phyloP scores from a whole-genome alignment of 352 stramenopile species.

The Poterioochromonas sp. region DNA sequence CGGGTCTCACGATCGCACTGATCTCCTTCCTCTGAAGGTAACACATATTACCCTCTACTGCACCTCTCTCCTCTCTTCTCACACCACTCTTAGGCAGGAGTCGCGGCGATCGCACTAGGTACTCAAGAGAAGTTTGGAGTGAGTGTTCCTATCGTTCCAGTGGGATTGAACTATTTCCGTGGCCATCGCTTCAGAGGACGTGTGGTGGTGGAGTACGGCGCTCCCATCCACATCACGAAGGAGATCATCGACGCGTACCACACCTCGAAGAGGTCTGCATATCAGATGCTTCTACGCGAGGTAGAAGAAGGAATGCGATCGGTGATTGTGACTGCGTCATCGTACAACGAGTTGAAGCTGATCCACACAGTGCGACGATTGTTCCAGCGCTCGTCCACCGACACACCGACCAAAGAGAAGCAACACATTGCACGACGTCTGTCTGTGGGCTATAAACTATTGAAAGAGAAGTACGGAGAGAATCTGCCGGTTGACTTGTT shows the following conservation, averaged over 20 bases:
- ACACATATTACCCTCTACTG: no score
- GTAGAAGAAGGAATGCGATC: slow-evolving; percentile 53
- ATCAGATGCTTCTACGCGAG: slow-evolving; percentile 55
- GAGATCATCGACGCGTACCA: slow-evolving; percentile 71
- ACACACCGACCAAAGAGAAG: slow-evolving; percentile 72
- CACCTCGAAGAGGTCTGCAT: slow-evolving; percentile 54
- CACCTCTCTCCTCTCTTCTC: no score
- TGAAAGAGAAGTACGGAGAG: slow-evolving; percentile 30
- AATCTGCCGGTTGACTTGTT: not conserved
- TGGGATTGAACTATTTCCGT: slow-evolving; percentile 95
- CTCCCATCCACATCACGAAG: slow-evolving; percentile 69
- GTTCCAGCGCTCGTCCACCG: slow-evolving; percentile 75
- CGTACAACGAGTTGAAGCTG: slow-evolving; percentile 89
- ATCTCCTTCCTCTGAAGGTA: slow-evolving; percentile 89
- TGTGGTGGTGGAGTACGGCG: slow-evolving; percentile 91
- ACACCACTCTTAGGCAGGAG: slow-evolving; percentile 62
- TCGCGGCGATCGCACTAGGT: slow-evolving; percentile 93
- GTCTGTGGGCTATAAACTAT: slow-evolving; percentile 10
- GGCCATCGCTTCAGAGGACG: slow-evolving; percentile 88
- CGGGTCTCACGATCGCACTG: slow-evolving; percentile 90
- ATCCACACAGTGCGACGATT: slow-evolving; percentile 87
- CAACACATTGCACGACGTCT: slow-evolving; percentile 72
- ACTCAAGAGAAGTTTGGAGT: slow-evolving; percentile 91
- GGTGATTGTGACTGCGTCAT: slow-evolving; percentile 91
- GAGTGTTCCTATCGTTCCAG: slow-evolving; percentile 86